Conservation (phyloP, 805 yeast species). For the Kazachstania kunashirensis region DNA sequence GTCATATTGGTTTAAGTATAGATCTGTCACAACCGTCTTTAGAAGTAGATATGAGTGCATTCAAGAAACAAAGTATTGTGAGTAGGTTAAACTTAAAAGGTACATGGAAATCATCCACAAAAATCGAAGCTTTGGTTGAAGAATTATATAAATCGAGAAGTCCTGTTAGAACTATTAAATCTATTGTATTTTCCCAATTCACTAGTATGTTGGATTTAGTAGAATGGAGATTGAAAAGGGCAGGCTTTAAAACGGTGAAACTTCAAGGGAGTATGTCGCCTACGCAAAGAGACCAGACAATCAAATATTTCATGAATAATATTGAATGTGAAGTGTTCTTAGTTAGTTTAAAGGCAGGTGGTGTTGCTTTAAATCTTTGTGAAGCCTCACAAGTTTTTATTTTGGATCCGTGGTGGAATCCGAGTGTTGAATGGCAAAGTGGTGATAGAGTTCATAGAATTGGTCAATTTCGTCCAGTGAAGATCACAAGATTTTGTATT, state of each 20-base stretch:
- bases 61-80: conserved; percentile 58
- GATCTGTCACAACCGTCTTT: conserved; percentile 82
- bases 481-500: conserved; percentile 83
- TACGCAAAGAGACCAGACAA: conserved; percentile 83
- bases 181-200: conserved; percentile 95
- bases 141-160: conserved; percentile 81
- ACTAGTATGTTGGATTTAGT: conserved; percentile 93
- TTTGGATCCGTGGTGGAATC: conserved; percentile 99
- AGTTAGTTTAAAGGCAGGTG: conserved; percentile 96
- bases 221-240: conserved; percentile 90
- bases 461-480: conserved; percentile 90
- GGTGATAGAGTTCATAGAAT: conserved; percentile 98
- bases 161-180: conserved; percentile 80
- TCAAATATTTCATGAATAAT: conserved; percentile 84
- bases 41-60: conserved; percentile 47
- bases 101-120: conserved; percentile 89
- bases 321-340: conserved; percentile 87
- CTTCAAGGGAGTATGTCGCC: conserved; percentile 97
- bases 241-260: conserved; percentile 91
- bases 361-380: conserved; percentile 91
- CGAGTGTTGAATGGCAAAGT: conserved; percentile 95
- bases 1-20: conserved; percentile 86
- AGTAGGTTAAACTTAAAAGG: conserved; percentile 82
- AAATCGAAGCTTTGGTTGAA: conserved; percentile 92
- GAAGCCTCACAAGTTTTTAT: conserved; percentile 96